Conservation (phyloP, 306 rosid species). For the Lathyrus tuberosus region DNA sequence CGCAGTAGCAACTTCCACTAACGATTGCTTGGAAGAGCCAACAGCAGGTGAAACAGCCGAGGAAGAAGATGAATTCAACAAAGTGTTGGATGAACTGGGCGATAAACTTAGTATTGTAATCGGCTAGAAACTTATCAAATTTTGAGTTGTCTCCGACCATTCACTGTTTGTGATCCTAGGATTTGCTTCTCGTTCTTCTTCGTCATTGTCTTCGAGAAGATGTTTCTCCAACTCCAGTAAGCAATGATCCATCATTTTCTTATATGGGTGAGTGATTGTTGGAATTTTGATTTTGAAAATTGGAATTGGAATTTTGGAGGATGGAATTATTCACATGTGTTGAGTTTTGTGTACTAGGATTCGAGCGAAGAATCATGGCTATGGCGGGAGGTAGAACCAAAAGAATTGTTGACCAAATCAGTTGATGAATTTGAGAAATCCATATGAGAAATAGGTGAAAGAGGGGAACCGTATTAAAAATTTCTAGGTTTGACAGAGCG, state of each 20-base stretch:
- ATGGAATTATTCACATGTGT: conserved; percentile 12
- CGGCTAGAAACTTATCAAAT: conserved; percentile 50
- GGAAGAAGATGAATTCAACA: conserved; percentile 59
- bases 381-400: conserved; percentile 38
- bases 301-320: background rate
- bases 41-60: conserved; percentile 65
- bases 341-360: conserved; percentile 17
- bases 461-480: conserved; percentile 50
- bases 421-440: conserved; percentile 43
- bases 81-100: conserved; percentile 70
- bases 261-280: conserved; percentile 58
- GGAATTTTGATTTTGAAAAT: background rate
- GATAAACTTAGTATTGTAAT: conserved; percentile 64
- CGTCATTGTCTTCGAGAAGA: too few relatives aligned
- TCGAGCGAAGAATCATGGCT: conserved; percentile 51
- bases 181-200: too few relatives aligned
- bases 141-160: conserved; percentile 87
- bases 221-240: conserved; percentile 79
- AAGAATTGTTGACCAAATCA: conserved; percentile 26
- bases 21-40: conserved; percentile 58
- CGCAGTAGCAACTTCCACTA: too few relatives aligned
- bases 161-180: too few relatives aligned
- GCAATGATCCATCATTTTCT: conserved; percentile 58
- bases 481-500: conserved; percentile 71
- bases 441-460: conserved; percentile 46